Evolutionary conservation across 2,329 filamentous ascomycete species (phyloP), one percentile per base, ranked within the genome.

Genomic region (Alternaria sp.): DNA sequence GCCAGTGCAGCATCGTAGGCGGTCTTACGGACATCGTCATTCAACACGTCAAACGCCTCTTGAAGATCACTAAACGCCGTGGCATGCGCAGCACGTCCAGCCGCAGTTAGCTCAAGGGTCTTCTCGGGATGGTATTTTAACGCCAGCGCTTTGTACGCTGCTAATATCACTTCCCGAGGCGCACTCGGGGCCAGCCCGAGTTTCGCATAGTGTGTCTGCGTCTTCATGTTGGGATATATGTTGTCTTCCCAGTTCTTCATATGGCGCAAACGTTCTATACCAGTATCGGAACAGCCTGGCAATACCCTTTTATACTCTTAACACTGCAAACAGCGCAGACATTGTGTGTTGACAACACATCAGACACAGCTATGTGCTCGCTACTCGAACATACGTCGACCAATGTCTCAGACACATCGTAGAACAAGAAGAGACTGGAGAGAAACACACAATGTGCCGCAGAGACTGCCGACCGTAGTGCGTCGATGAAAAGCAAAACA

Each of bases 61-160:
- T 71, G 66, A 4, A 70, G 28, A 2, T 59, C 11, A 1, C 44
- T 49, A 40, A 68, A 66, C 5, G 41, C 56, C 9, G 57, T 38
- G 28, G 62, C 57, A 52, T 63, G 60, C 11, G 32, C 25, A 6
- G 59, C 57, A n/a, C 64, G 62, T 27, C 65, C 63, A 12, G 34
- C 38, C 20, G 62, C 49, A 20, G 59, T 5, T 14, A 66, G 49
- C n/a, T 66, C 44, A 4, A 61, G 9, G 3, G 49, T 67, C 41
- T 69, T 66, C 22, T 69, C 59, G 3, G 66, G 65, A 52, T 71
- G 62, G 32, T 67, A 52, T 9, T 58, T 52, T 12, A 67, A 57
- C 4, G 38, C 60, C 10, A 70, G 64, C 6, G 65, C 62, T 53
- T 71, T 67, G 59, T 68, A 72, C 4, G 66, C 63, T 22, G 69